phyloP scores from a whole-genome alignment of 1,139 yeast species.

The Entelexis paramagnoliae region DNA sequence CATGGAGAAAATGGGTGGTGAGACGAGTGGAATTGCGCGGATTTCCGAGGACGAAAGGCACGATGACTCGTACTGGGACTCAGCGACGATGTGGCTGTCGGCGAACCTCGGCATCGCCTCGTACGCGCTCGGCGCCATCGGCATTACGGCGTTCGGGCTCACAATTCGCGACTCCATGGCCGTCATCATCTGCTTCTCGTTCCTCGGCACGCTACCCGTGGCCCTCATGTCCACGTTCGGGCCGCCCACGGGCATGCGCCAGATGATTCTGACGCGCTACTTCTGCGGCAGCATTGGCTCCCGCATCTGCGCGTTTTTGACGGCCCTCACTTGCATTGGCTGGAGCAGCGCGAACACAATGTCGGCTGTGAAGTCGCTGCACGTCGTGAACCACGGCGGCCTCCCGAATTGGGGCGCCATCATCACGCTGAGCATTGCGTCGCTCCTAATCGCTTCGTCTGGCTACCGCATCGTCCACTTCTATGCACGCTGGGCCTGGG shows the following conservation, averaged over 20 bases:
- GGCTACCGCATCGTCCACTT: constrained; percentile 75
- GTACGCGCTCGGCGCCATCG: constrained; percentile 71
- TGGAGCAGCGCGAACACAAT: constrained; percentile 94
- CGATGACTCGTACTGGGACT: constrained; percentile 52
- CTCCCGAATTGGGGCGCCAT: constrained; percentile 92
- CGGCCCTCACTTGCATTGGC: constrained; percentile 83
- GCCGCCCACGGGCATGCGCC: constrained; percentile 76
- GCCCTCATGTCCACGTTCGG: constrained; percentile 80
- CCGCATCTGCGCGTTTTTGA: constrained; percentile 67
- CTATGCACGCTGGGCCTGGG: constrained; percentile 82
- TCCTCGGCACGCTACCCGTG: constrained; percentile 65
- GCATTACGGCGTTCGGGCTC: constrained; percentile 42
- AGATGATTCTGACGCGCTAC: constrained; percentile 71
- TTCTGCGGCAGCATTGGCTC: constrained; percentile 67
- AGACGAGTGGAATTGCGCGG: constrained; percentile 58
- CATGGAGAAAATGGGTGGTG: constrained; percentile 31
- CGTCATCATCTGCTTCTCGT: constrained; percentile 57
- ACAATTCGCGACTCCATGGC: constrained; percentile 62
- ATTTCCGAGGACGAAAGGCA: constrained; percentile 59
- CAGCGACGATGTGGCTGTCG: constrained; percentile 87
- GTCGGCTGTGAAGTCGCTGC: constrained; percentile 76
- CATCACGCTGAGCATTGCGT: constrained; percentile 55
- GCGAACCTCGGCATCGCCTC: constrained; percentile 86
- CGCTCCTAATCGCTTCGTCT: constrained; percentile 65
- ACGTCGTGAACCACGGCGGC: constrained; percentile 43